Evolutionary conservation across 805 yeast genomes (phyloP).

Genomic region (Candida multigemmis): DNA sequence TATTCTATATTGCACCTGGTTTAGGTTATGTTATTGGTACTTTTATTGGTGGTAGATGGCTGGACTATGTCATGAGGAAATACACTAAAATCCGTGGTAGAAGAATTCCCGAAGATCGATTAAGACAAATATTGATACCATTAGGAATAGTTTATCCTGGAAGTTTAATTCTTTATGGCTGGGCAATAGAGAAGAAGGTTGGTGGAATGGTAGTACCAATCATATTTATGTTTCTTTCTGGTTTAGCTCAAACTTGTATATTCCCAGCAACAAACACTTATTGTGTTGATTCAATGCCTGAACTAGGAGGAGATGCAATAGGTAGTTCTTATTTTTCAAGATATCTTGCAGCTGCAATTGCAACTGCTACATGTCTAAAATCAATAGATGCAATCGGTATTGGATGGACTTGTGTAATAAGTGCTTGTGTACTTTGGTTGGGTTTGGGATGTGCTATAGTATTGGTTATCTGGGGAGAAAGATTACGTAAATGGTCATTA

Average conservation of each 20-base stretch:
- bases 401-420: constrained; percentile 47
- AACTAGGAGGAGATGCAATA: constrained; percentile 41
- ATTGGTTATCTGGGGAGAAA: constrained; percentile 28
- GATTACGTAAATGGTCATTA: constrained; percentile 6
- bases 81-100: constrained; percentile 31
- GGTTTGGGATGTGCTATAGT: constrained; percentile 21
- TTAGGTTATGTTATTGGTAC: constrained; percentile 41
- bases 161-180: constrained; percentile 39
- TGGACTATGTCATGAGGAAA: constrained; percentile 36
- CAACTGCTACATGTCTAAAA: constrained; percentile 35
- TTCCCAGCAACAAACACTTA: constrained; percentile 46
- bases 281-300: constrained; percentile 47
- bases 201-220: constrained; percentile 50
- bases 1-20: constrained; percentile 49
- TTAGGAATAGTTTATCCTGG: constrained; percentile 34
- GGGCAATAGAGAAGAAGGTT: constrained; percentile 35
- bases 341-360: constrained; percentile 39
- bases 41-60: constrained; percentile 39
- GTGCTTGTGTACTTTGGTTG: constrained; percentile 28
- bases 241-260: constrained; percentile 38
- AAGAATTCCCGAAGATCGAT: constrained; percentile 43
- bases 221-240: constrained; percentile 35
- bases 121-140: constrained; percentile 14
- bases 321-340: constrained; percentile 41
- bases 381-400: constrained; percentile 40